Evolutionary conservation across 2,329 filamentous ascomycete genomes (phyloP).

Genomic region (Fusarium keratoplasticum): DNA sequence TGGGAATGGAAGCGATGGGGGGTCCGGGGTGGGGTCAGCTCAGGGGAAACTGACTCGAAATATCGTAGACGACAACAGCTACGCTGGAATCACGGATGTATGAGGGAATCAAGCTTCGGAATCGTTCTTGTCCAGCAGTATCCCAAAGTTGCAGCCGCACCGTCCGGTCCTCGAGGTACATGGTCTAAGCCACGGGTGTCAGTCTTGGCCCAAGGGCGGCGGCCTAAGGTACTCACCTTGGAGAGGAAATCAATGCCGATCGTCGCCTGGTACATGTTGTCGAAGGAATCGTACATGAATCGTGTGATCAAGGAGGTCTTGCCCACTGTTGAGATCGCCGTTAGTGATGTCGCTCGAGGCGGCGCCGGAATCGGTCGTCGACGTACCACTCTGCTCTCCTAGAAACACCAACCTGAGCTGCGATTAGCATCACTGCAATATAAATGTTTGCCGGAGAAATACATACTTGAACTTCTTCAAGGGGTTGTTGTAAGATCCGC

Average conservation of each 20-base stretch:
- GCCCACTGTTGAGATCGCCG: constrained; percentile 73
- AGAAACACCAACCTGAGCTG: constrained; percentile 87
- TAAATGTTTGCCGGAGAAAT: background rate
- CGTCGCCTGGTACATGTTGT: constrained; percentile 99
- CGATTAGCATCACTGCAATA: constrained; percentile 38
- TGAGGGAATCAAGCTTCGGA: constrained; percentile 95
- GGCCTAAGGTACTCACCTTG: constrained; percentile 71
- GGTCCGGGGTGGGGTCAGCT: constrained; percentile 33
- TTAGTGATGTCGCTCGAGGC: constrained; percentile 41
- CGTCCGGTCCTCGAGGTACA: constrained; percentile 99
- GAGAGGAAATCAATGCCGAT: constrained; percentile 99
- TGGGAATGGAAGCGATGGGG: constrained; percentile 15
- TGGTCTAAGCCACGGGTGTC: constrained; percentile 68
- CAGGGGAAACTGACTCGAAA: constrained; percentile 73
- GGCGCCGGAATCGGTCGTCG: constrained; percentile 33
- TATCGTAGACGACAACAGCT: constrained; percentile 98
- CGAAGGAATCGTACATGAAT: constrained; percentile 99
- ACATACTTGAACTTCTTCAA: constrained; percentile 99
- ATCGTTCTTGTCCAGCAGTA: constrained; percentile 96
- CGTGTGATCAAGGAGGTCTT: constrained; percentile 99
- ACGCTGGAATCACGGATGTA: constrained; percentile 99
- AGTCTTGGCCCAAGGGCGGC: constrained; percentile 26
- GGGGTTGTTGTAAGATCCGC: constrained; percentile 96
- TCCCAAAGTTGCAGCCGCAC: constrained; percentile 98
- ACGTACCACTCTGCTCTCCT: constrained; percentile 96